Evolutionary conservation across 1,284 basidiomycete genomes (phyloP).

Genomic region (Omphalotus olearius): DNA sequence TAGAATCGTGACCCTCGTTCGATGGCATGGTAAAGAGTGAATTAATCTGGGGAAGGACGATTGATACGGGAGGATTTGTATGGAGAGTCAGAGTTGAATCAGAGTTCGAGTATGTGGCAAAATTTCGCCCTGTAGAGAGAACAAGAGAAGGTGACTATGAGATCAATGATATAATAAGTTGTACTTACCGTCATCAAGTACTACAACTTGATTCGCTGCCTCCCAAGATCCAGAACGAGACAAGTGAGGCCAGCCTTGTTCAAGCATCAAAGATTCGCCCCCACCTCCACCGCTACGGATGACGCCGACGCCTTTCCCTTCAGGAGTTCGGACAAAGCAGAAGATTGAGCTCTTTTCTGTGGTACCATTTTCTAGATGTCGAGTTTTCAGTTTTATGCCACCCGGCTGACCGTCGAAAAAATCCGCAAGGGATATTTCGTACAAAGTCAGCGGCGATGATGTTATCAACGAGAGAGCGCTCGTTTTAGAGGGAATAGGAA

Average conservation of each 20-base stretch:
- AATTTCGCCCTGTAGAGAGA: slow-evolving; percentile 24
- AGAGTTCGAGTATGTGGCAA: slow-evolving; percentile 31
- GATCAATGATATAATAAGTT: neutral
- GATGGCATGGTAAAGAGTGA: slow-evolving; percentile 64
- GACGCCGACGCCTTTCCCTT: slow-evolving; percentile 68
- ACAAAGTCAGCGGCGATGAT: slow-evolving; percentile 55
- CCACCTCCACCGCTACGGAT: slow-evolving; percentile 42
- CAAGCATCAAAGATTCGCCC: slow-evolving; percentile 61
- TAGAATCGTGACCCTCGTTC: slow-evolving; percentile 43
- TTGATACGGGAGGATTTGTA: slow-evolving; percentile 31
- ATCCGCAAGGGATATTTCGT: slow-evolving; percentile 46
- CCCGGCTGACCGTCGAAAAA: slow-evolving; percentile 59
- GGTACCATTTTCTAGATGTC: slow-evolving; percentile 32
- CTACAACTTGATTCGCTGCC: slow-evolving; percentile 57
- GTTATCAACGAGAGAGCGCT: slow-evolving; percentile 53
- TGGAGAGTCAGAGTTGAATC: slow-evolving; percentile 22
- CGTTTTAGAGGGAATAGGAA: slow-evolving; percentile 40
- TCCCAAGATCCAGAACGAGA: slow-evolving; percentile 43
- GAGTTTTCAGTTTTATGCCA: slow-evolving; percentile 41
- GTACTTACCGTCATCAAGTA: slow-evolving; percentile 53
- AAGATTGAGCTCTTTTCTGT: slow-evolving; percentile 50
- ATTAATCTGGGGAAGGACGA: slow-evolving; percentile 48
- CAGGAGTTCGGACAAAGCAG: slow-evolving; percentile 69
- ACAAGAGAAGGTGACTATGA: neutral
- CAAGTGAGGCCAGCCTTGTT: slow-evolving; percentile 40